Conservation (phyloP, 805 yeast species). For the Clavispora vitiphila region DNA sequence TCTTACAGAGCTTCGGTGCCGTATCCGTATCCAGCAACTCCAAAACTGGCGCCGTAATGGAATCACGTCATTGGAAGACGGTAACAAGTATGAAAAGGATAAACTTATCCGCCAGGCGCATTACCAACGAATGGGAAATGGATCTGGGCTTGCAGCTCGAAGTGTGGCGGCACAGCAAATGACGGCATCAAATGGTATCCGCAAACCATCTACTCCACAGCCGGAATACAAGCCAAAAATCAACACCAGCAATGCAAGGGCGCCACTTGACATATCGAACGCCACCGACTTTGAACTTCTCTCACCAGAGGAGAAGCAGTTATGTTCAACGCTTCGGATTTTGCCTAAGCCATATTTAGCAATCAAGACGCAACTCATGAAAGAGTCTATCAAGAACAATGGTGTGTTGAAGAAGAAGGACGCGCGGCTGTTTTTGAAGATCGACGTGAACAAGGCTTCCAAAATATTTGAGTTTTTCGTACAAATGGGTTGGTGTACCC, state of each 20-base stretch:
- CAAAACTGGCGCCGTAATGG: slow-evolving; percentile 95
- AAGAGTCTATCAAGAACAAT: slow-evolving; percentile 80
- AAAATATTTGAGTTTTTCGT: slow-evolving; percentile 90
- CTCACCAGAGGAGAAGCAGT: slow-evolving; percentile 79
- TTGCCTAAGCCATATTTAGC: slow-evolving; percentile 93
- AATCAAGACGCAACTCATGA: slow-evolving; percentile 81
- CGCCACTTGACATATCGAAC: slow-evolving; percentile 63
- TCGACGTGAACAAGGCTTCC: slow-evolving; percentile 82
- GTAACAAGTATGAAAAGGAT: slow-evolving; percentile 83
- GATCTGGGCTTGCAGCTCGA: slow-evolving; percentile 20
- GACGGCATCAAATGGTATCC: slow-evolving; percentile 12
- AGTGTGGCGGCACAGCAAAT: slow-evolving; percentile 6
- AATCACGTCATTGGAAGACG: slow-evolving; percentile 75
- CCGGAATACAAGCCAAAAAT: slow-evolving; percentile 41
- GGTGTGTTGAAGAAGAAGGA: slow-evolving; percentile 79
- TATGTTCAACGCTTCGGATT: slow-evolving; percentile 79
- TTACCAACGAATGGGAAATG: slow-evolving; percentile 50
- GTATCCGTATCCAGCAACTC: slow-evolving; percentile 79
- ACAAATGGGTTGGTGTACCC: slow-evolving; percentile 80
- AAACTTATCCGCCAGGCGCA: slow-evolving; percentile 63
- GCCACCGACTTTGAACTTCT: slow-evolving; percentile 79
- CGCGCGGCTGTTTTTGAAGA: slow-evolving; percentile 77
- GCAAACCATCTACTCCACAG: slow-evolving; percentile 28
- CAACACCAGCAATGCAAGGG: slow-evolving; percentile 34
- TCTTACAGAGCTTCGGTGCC: slow-evolving; percentile 68